A percentile compares a stretch with the other conserved stretches of the same genome.
Conservation (phyloP, 805 yeast species). For the Metschnikowia vanudenii region DNA sequence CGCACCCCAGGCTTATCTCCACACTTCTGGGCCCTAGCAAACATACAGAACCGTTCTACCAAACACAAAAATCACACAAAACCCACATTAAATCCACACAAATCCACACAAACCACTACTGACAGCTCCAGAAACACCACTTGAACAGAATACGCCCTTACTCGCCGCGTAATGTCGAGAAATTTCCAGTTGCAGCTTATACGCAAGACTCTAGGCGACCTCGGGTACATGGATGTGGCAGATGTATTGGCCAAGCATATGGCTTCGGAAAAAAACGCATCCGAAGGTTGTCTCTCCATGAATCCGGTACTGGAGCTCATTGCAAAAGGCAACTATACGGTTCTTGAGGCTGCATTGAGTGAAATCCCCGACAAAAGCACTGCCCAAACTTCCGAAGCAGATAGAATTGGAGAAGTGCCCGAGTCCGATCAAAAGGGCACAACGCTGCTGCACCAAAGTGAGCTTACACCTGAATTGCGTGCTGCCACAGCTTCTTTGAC, state of each 20-base stretch:
- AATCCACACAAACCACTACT: too few species aligned
- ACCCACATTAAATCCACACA: too few species aligned
- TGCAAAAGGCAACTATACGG: constrained; percentile 7
- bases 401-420: too few species aligned
- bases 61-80: too few species aligned
- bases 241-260: constrained; percentile 17
- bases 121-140: too few species aligned
- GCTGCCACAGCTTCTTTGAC: not conserved
- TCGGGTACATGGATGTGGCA: constrained; percentile 30
- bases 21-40: too few species aligned
- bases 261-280: constrained; percentile 1
- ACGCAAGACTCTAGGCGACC: constrained; percentile 29
- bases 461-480: not conserved
- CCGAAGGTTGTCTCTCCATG: not conserved
- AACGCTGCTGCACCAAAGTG: too few species aligned
- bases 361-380: not conserved
- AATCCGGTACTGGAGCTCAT: constrained; percentile 8
- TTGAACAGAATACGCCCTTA: too few species aligned
- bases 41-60: too few species aligned
- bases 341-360: not conserved
- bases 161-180: constrained; percentile 14
- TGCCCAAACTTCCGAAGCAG: too few species aligned
- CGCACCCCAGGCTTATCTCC: too few species aligned
- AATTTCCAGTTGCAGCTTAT: constrained; percentile 32
- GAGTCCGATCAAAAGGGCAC: too few species aligned